Percentiles rank a stretch among this genome's conserved stretches.
These are phyloP conservation scores for Salix brachista DNA, from an alignment of 345 rosid species.

Conservation along the genomic window DNA sequence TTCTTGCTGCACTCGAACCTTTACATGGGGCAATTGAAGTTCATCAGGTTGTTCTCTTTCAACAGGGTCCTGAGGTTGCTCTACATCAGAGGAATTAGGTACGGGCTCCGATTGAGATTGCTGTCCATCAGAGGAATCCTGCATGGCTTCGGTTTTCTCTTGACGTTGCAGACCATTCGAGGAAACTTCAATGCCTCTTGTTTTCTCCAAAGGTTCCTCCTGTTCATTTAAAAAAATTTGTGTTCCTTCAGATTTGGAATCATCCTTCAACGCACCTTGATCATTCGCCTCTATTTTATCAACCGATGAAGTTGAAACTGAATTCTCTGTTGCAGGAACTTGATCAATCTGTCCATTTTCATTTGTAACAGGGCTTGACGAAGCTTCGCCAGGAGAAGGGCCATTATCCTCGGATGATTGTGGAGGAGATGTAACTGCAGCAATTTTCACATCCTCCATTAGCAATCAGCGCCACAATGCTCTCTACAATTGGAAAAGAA, in stretches of 20 bases:
- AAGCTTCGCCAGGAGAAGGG: slow-evolving; percentile 11
- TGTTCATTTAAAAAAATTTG: not conserved
- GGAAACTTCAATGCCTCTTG: not conserved
- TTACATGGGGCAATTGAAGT: slow-evolving; percentile 34
- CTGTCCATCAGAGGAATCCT: not conserved
- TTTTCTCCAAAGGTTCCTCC: not conserved
- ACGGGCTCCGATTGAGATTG: too few relatives aligned
- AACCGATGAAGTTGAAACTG: slow-evolving; percentile 19
- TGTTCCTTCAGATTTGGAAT: slow-evolving; percentile 14
- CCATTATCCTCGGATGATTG: slow-evolving; percentile 13
- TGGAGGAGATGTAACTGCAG: slow-evolving; percentile 28
- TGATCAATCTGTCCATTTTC: slow-evolving; percentile 15
- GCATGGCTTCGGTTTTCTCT: not conserved
- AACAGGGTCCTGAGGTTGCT: slow-evolving; percentile 23
- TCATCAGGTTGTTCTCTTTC: slow-evolving; percentile 16
- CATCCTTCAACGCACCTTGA: slow-evolving; percentile 10
- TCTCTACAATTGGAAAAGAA: slow-evolving; percentile 23
- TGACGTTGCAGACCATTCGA: not conserved
- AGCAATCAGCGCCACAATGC: slow-evolving; percentile 7
- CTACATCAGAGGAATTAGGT: not conserved
- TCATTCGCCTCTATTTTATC: slow-evolving; percentile 15
- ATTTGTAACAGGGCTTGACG: slow-evolving; percentile 13
- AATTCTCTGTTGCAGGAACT: slow-evolving; percentile 11
- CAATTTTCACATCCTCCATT: slow-evolving; percentile 47
- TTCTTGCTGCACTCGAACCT: slow-evolving; percentile 5